phyloP scores from a whole-genome alignment of 1,284 basidiomycete species.

The Hypsizygus ulmarius region DNA sequence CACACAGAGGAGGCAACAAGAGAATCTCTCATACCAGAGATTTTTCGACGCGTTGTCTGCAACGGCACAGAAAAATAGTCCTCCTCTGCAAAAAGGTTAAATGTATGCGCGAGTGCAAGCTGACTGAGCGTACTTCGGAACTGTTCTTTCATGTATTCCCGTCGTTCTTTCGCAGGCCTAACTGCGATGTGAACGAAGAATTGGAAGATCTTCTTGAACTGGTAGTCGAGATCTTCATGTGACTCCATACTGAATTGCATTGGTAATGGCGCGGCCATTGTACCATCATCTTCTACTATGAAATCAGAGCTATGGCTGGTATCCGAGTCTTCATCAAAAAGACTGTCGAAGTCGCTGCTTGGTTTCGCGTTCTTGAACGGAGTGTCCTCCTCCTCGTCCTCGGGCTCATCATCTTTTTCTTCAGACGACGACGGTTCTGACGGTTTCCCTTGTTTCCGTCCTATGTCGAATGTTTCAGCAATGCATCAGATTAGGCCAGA shows the following conservation, averaged over 20 bases:
- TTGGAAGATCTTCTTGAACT: conserved; percentile 85
- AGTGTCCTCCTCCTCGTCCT: conserved; percentile 24
- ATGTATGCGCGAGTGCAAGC: neutral
- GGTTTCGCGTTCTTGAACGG: conserved; percentile 46
- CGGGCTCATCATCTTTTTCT: conserved; percentile 28
- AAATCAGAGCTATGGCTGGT: conserved; percentile 49
- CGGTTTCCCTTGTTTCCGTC: conserved; percentile 46
- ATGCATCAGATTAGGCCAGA: neutral
- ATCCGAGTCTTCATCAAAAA: conserved; percentile 35
- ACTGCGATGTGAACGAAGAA: conserved; percentile 80
- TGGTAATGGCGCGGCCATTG: conserved; percentile 52
- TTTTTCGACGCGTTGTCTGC: conserved; percentile 58
- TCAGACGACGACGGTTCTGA: conserved; percentile 38
- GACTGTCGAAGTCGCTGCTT: conserved; percentile 31
- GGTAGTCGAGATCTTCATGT: conserved; percentile 69
- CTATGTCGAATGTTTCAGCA: conserved; percentile 22
- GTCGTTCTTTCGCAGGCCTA: conserved; percentile 48
- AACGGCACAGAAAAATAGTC: conserved; percentile 74
- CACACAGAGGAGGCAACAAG: conserved; percentile 79
- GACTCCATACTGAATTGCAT: conserved; percentile 74
- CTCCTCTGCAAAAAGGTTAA: conserved; percentile 39
- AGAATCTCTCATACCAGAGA: conserved; percentile 66
- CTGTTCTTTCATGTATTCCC: conserved; percentile 50
- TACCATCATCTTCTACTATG: conserved; percentile 72
- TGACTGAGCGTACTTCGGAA: conserved; percentile 45